phyloP scores from a whole-genome alignment of 2,329 filamentous ascomycete genomes.

The Botrytis deweyae region DNA sequence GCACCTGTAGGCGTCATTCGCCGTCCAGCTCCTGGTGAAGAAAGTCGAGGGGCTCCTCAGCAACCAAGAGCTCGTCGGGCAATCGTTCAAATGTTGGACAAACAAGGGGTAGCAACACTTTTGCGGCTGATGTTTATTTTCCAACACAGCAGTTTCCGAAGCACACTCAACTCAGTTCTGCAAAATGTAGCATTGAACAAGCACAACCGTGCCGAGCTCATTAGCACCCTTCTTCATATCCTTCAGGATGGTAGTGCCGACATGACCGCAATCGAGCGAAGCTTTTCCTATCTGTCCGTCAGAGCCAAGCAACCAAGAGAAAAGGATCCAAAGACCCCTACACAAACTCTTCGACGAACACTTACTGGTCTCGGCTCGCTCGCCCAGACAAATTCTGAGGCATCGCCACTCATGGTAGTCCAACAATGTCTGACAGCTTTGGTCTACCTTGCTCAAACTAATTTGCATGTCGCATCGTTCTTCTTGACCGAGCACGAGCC shows the following conservation, averaged over 20 bases:
- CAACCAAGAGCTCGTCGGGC: conserved; percentile 71
- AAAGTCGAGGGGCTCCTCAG: conserved; percentile 31
- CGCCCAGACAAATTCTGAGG: conserved; percentile 70
- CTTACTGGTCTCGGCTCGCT: conserved; percentile 55
- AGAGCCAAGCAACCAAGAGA: conserved; percentile 79
- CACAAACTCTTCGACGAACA: conserved; percentile 71
- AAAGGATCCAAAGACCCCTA: conserved; percentile 68
- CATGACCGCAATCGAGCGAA: conserved; percentile 89
- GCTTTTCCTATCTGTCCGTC: conserved; percentile 88
- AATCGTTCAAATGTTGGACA: conserved; percentile 95
- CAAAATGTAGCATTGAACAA: conserved; percentile 92
- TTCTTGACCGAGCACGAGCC: conserved; percentile 95
- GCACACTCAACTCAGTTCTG: conserved; percentile 81
- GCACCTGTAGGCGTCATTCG: conserved; percentile 43
- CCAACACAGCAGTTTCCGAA: conserved; percentile 82
- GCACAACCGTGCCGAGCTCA: conserved; percentile 91
- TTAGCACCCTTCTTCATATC: conserved; percentile 88
- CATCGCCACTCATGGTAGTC: conserved; percentile 90
- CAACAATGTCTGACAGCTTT: conserved; percentile 90
- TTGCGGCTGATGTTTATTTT: conserved; percentile 98
- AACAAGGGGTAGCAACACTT: conserved; percentile 90
- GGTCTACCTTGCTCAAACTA: conserved; percentile 79
- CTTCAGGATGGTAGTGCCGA: conserved; percentile 94
- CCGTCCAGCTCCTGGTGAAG: conserved; percentile 48
- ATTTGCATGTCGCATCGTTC: conserved; percentile 82